These are phyloP conservation scores for Mycena capillaripes DNA, from an alignment of 768 basidiomycete species.

Conservation along the genomic window DNA sequence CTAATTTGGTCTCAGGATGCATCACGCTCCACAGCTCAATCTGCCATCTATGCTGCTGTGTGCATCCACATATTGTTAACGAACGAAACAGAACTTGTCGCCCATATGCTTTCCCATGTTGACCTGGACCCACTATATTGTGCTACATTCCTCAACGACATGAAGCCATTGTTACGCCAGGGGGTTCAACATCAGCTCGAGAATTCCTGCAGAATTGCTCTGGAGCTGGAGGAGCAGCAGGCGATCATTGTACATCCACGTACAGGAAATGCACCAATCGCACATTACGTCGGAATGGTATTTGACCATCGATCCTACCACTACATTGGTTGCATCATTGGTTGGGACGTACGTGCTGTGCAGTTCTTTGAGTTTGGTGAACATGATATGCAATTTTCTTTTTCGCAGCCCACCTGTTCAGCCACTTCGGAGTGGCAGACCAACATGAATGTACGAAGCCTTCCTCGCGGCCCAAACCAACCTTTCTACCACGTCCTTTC, in stretches of 20 bases:
- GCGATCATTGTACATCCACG: constrained; percentile 44
- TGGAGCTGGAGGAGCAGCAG: constrained; percentile 48
- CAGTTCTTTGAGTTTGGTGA: constrained; percentile 16
- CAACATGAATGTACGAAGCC: constrained; percentile 50
- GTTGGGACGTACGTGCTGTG: constrained; percentile 65
- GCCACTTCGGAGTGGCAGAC: constrained; percentile 52
- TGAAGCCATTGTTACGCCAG: constrained; percentile 50
- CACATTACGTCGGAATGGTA: constrained; percentile 65
- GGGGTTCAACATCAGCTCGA: constrained; percentile 44
- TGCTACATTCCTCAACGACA: constrained; percentile 53
- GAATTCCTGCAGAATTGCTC: constrained; percentile 44
- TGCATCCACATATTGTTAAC: constrained; percentile 55
- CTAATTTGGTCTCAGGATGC: no score
- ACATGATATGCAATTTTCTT: not conserved
- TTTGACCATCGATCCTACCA: constrained; percentile 56
- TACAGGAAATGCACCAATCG: constrained; percentile 39
- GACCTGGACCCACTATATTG: constrained; percentile 58
- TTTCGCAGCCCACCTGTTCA: constrained; percentile 19
- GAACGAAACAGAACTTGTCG: constrained; percentile 47
- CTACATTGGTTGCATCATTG: constrained; percentile 60
- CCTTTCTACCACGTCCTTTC: constrained; percentile 57
- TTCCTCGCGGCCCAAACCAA: constrained; percentile 52
- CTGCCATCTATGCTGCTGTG: constrained; percentile 49
- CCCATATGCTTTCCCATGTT: constrained; percentile 49
- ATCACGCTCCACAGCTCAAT: constrained; percentile 41